Percentiles rank a stretch among this genome's conserved stretches.
Evolutionary conservation across 1,139 yeast species (phyloP).

Genomic region (Lizanozyma gosingica): DNA sequence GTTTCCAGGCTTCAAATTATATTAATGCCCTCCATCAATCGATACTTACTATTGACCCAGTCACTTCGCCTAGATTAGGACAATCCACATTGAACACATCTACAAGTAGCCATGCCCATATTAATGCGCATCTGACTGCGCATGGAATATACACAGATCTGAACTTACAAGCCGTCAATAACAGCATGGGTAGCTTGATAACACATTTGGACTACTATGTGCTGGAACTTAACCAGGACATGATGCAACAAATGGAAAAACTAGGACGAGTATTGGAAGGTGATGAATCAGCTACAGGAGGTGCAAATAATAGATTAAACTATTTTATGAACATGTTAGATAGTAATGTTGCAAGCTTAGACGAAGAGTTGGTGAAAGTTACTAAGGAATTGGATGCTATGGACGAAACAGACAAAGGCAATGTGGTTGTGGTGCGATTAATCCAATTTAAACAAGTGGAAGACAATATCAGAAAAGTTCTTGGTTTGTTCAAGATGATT

Average conservation of each 20-base stretch:
- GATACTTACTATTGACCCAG: constrained; percentile 9
- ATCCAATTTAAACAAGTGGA: constrained; percentile 36
- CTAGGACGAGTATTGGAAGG: constrained; percentile 11
- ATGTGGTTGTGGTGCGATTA: constrained; percentile 28
- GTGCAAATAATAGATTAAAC: constrained; percentile 33
- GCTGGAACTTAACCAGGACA: constrained; percentile 42
- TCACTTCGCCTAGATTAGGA: constrained; percentile 4
- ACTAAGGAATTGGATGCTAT: constrained; percentile 7
- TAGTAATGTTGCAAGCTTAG: constrained; percentile 9
- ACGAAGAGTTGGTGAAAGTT: constrained; percentile 9
- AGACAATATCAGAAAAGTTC: constrained; percentile 34
- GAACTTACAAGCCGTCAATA: neutral
- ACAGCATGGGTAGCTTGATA: constrained; percentile 20
- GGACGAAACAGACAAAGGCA: constrained; percentile 5
- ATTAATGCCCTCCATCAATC: constrained; percentile 30
- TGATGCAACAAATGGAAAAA: constrained; percentile 37
- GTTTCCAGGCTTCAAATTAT: constrained; percentile 28
- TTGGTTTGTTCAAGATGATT: constrained; percentile 35
- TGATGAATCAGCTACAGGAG: constrained; percentile 5
- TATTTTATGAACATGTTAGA: constrained; percentile 52
- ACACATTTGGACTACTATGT: constrained; percentile 57
- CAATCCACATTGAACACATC: constrained; percentile 18
- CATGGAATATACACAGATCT: constrained; percentile 4
- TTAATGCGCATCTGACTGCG: constrained; percentile 20
- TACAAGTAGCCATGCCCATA: too few species aligned